Evolutionary conservation across 2,329 filamentous ascomycete species (phyloP).

Genomic region (Zymoseptoria brevis): DNA sequence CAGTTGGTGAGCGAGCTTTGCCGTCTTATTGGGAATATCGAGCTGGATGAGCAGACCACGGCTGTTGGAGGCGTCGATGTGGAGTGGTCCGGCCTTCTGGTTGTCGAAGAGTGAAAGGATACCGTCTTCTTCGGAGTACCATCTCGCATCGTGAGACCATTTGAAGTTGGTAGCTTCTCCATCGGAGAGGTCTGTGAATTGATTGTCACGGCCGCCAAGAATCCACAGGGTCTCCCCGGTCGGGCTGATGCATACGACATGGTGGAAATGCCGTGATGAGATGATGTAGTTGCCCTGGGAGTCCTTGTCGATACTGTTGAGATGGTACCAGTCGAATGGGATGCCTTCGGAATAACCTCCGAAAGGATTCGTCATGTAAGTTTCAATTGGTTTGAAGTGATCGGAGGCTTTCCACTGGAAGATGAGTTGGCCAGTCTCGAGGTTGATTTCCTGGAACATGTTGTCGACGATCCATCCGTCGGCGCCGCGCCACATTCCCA

Average conservation of each 20-base stretch:
- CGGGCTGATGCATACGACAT: constrained; percentile 36
- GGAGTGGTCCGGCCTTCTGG: constrained; percentile 40
- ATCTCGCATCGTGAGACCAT: constrained; percentile 49
- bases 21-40: constrained; percentile 36
- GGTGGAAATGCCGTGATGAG: constrained; percentile 38
- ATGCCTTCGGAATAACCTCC: constrained; percentile 30
- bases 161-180: constrained; percentile 41
- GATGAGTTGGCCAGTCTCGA: constrained; percentile 33
- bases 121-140: constrained; percentile 29
- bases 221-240: constrained; percentile 44
- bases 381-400: constrained; percentile 28
- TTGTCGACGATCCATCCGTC: constrained; percentile 39
- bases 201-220: constrained; percentile 42
- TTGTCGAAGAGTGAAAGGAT: constrained; percentile 42
- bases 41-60: constrained; percentile 38
- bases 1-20: constrained; percentile 36
- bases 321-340: constrained; percentile 42
- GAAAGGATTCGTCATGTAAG: constrained; percentile 30
- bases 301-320: constrained; percentile 49
- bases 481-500: constrained; percentile 19
- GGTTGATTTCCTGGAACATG: constrained; percentile 38
- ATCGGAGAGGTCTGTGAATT: constrained; percentile 36
- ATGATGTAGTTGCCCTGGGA: constrained; percentile 41
- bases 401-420: constrained; percentile 36
- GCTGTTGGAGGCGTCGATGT: constrained; percentile 26